Evolutionary conservation across 305 asterid species (phyloP), one percentile per base, ranked within the genome.

Genomic region (Fraxinus baroniana): DNA sequence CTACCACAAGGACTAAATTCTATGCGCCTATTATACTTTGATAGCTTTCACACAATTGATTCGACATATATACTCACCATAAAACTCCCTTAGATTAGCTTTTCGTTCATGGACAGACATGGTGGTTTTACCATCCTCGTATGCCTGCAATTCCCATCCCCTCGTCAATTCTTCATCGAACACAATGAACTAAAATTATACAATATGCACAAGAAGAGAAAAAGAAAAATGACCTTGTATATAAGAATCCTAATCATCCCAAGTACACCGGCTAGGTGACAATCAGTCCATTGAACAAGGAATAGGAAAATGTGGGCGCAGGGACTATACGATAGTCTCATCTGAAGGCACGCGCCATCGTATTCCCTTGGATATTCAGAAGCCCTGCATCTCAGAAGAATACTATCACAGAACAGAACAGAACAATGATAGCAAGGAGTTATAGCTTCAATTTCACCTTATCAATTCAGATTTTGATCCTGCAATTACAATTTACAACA

Each of bases 281-380:
- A 93, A 84, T 96, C 99, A 24, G 95, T 88, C 99, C 98, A 94
- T 78, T 93, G 98, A 76, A 96, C 91, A 79, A 96, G 91, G 85
- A 93, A 94, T 46, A 94, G 88, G 44, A 96, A 92, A 81, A 92
- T 77, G 30, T 91, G 92, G 35, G 98, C 98, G 86, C 98, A 93
- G 3, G 97, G 97, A 87, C 98, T 94, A 87, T 93, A 96, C 7
- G 99, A 93, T 30, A 96, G 86, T 86, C 99, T 94, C 99, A 96
- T 96, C 86, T 96, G 99, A 80, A 93, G 88, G 88, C 92, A 88
- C 24, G 94, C 92, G 70, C 98, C 97, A 36, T 89, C 97, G 79
- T 87, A 93, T 75, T 86, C 97, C 71, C 89, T 86, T 7, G 98
- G 91, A 86, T 84, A 90, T 86, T 90, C 94, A 0, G 99, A 96